Percentiles rank a stretch among this genome's conserved stretches.
Conservation (phyloP, 148 eudicot species). For the Vaccinium myrtillus region DNA sequence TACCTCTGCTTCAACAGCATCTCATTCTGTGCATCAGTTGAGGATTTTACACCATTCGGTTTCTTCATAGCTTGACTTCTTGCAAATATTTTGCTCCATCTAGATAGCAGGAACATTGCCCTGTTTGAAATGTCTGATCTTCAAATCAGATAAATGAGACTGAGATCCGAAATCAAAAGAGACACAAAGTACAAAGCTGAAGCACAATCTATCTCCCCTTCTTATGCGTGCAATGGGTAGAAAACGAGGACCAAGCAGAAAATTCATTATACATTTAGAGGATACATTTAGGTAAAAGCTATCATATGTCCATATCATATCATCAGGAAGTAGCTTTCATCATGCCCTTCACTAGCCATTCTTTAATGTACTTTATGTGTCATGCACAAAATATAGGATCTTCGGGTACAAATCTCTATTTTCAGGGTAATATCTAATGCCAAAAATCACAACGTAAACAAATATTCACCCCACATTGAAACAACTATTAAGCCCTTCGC, state of each 20-base stretch:
- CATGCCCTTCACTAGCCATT: not conserved
- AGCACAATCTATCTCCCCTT: not conserved
- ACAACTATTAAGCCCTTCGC: not conserved
- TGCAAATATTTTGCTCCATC: constrained; percentile 87
- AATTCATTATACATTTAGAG: not conserved
- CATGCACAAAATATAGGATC: not conserved
- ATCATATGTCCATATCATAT: not conserved
- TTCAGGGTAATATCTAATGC: not conserved
- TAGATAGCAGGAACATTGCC: constrained; percentile 68
- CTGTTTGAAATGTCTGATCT: constrained; percentile 92
- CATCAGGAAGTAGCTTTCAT: not conserved
- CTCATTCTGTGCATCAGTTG: constrained; percentile 52
- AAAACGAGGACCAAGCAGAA: not conserved
- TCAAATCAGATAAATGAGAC: constrained; percentile 72
- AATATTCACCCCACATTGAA: not conserved
- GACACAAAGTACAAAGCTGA: not conserved
- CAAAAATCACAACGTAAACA: not conserved
- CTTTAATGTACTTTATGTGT: not conserved
- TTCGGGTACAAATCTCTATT: not conserved
- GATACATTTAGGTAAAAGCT: not conserved
- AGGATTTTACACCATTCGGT: constrained; percentile 49
- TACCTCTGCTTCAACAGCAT: constrained; percentile 80
- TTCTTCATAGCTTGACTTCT: constrained; percentile 68
- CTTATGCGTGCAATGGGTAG: not conserved
- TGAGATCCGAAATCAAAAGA: constrained; percentile 19